These are phyloP conservation scores for Ceratobasidium sp. DNA, from an alignment of 1,284 basidiomycete species.

Conservation along the genomic window DNA sequence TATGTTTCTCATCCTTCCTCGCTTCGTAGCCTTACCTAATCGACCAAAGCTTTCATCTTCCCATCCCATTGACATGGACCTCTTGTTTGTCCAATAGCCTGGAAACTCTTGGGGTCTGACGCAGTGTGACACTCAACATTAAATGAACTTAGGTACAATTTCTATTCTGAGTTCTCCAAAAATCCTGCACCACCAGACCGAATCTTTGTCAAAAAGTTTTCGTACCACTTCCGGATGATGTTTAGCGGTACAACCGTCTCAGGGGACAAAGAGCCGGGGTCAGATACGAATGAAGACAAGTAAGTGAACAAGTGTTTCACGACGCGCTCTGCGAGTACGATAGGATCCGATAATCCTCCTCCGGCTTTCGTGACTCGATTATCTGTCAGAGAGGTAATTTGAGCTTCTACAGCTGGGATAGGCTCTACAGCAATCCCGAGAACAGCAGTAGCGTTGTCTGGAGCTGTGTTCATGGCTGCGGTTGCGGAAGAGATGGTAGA, in stretches of 20 bases:
- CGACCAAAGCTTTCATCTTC: conserved; percentile 36
- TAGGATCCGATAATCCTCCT: conserved; percentile 56
- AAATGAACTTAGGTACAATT: conserved; percentile 24
- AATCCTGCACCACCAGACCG: conserved; percentile 78
- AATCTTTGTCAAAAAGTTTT: conserved; percentile 80
- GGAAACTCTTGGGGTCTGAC: not conserved
- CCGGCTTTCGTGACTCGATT: conserved; percentile 2
- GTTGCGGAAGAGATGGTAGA: conserved; percentile 66
- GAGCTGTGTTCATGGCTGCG: conserved; percentile 57
- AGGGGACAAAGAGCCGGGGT: conserved; percentile 64
- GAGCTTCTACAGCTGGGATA: conserved; percentile 67
- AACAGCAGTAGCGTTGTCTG: conserved; percentile 70
- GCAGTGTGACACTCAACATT: not conserved
- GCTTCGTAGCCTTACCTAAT: not conserved
- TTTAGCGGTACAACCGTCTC: conserved; percentile 81
- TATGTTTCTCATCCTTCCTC: not conserved
- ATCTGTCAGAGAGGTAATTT: conserved; percentile 61
- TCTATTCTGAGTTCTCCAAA: conserved; percentile 74
- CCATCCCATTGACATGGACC: conserved; percentile 44
- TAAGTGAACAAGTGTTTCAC: conserved; percentile 87
- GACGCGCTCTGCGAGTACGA: conserved; percentile 71
- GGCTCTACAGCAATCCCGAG: conserved; percentile 81
- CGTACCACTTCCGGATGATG: conserved; percentile 85
- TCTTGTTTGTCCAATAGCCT: conserved; percentile 36
- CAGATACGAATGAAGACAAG: conserved; percentile 77